phyloP scores from a whole-genome alignment of 2,329 filamentous ascomycete genomes.

The Paecilomyces formosus region DNA sequence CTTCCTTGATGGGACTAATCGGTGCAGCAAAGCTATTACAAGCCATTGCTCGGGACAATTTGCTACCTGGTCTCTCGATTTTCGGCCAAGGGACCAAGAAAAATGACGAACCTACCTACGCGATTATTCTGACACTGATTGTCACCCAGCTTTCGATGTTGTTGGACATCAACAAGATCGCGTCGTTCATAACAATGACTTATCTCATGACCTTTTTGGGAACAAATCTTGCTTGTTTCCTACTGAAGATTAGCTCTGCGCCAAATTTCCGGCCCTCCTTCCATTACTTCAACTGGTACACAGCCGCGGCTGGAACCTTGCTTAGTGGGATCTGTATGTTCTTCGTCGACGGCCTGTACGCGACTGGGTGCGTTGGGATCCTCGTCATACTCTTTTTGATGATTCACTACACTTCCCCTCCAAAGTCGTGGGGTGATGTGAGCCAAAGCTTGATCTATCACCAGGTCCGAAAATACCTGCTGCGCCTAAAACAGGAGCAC shows the following conservation, averaged over 20 bases:
- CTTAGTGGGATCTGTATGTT: conserved; percentile 78
- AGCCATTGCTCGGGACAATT: conserved; percentile 69
- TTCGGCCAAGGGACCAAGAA: conserved; percentile 68
- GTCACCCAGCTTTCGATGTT: conserved; percentile 75
- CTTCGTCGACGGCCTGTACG: conserved; percentile 78
- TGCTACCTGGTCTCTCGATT: conserved; percentile 66
- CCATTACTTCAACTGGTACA: conserved; percentile 83
- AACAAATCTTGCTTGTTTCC: conserved; percentile 79
- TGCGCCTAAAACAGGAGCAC: conserved; percentile 77
- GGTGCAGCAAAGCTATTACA: conserved; percentile 79
- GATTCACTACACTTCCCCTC: conserved; percentile 78
- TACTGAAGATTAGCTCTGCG: conserved; percentile 78
- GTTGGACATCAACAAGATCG: conserved; percentile 79
- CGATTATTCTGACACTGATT: conserved; percentile 67
- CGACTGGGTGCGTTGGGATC: conserved; percentile 64
- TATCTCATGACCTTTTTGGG: conserved; percentile 90
- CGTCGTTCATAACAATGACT: conserved; percentile 83
- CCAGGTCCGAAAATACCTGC: conserved; percentile 79
- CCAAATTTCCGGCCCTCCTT: conserved; percentile 86
- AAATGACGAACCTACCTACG: conserved; percentile 66
- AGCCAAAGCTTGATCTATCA: conserved; percentile 83
- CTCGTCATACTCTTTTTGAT: conserved; percentile 71
- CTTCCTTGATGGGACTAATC: conserved; percentile 78
- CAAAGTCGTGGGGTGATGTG: conserved; percentile 85
- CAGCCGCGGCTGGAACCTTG: conserved; percentile 66